Evolutionary conservation across 2,329 filamentous ascomycete species (phyloP).

Genomic region (Ophiostoma ulmi): DNA sequence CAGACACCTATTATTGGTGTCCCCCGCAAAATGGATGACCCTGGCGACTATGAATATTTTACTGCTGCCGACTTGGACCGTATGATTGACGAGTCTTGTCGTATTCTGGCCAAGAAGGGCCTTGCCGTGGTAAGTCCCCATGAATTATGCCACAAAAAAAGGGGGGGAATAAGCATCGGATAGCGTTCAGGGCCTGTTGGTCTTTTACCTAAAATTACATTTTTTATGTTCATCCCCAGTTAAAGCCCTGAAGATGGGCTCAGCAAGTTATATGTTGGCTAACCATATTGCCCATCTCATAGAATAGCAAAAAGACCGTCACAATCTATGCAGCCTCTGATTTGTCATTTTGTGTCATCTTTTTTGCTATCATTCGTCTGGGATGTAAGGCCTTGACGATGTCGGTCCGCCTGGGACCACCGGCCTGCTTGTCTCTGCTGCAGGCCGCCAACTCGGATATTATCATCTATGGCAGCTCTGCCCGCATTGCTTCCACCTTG

Average conservation of each 20-base stretch:
- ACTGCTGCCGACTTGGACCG: slow-evolving; percentile 39
- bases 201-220: not conserved
- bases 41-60: slow-evolving; percentile 38
- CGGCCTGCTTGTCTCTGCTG: slow-evolving; percentile 39
- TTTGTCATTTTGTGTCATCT: slow-evolving; percentile 39
- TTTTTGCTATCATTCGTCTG: slow-evolving; percentile 42
- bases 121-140: slow-evolving; percentile 28
- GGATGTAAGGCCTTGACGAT: slow-evolving; percentile 42
- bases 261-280: not conserved
- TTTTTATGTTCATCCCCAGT: not conserved
- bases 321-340: slow-evolving; percentile 40
- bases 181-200: not conserved
- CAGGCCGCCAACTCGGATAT: slow-evolving; percentile 35
- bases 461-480: slow-evolving; percentile 37
- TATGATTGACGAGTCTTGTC: slow-evolving; percentile 38
- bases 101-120: slow-evolving; percentile 33
- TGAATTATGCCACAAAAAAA: too few species aligned
- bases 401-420: slow-evolving; percentile 40
- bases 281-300: not conserved
- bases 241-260: not conserved
- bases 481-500: slow-evolving; percentile 34
- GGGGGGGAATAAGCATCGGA: not conserved
- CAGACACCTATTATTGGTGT: slow-evolving; percentile 41
- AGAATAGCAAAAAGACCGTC: slow-evolving; percentile 34
- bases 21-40: slow-evolving; percentile 33